Evolutionary conservation across 805 yeast species (phyloP), one percentile per base, ranked within the genome.

Genomic region (Monosporozyma aquatica): DNA sequence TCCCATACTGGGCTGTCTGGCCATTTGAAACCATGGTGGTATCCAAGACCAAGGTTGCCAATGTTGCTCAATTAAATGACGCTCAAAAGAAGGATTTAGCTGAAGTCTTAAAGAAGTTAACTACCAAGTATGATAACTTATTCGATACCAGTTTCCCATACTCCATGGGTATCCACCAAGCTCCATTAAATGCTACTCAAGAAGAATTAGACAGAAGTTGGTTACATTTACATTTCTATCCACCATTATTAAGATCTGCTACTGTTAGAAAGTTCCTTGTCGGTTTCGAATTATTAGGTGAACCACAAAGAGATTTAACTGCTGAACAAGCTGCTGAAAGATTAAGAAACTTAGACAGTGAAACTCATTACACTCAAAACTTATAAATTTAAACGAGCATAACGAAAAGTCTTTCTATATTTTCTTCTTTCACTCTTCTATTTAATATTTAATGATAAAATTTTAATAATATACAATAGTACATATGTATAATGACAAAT

Each of bases 1-100:
- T 82, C 15, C 89, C 89, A 42, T 82, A 76, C 57, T 82, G 90
- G 90, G 89, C 87, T 5, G 69, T 77, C 27, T 82, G 89, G 89
- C 90, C 90, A 13, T 82, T 80, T 56, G 87, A 82, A 61, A 76
- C 85, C 5, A 62, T 82, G 63, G 64, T 82, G 26, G 61, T 81
- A 5, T 57, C 85, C n/a, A 76, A 76, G 53, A 59, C 65, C 11
- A 79, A 78, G 44, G 62, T 78, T 40, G 60, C 71, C 20, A 72
- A 78, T 10, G 56, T 80, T 11, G 64, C 61, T 32, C 71, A 72
- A 23, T 71, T 80, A 49, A 62, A 61, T 23, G 67, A 62, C 5
- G 58, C 62, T 44, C 75, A 81, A 47, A 69, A 67, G 43, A 15
- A 32, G 4, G 85, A 80, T 48, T 69, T 82, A 49, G 86, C 87